Conservation (phyloP, 1,284 basidiomycete genomes). For the Coriolopsis trogii region DNA sequence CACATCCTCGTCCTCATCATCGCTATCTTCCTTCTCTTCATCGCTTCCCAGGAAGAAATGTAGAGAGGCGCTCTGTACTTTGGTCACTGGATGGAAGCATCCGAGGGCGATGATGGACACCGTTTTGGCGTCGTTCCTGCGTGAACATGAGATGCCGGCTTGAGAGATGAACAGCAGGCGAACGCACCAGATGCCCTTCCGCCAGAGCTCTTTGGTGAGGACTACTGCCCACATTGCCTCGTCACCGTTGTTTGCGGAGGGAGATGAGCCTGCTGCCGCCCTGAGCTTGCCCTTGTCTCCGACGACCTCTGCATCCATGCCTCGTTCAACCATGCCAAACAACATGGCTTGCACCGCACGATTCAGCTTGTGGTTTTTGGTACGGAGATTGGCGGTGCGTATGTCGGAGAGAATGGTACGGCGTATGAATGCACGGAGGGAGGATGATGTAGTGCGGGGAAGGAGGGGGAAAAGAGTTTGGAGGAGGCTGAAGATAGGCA, state of each 20-base stretch:
- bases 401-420: slow-evolving; percentile 97
- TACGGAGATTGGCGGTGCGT: slow-evolving; percentile 85
- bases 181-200: slow-evolving; percentile 87
- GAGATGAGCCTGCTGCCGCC: slow-evolving; percentile 42
- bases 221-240: slow-evolving; percentile 99
- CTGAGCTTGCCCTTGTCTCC: slow-evolving; percentile 82
- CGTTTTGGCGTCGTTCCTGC: slow-evolving; percentile 89
- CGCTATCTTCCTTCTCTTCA: slow-evolving; percentile 70
- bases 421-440: slow-evolving; percentile 86
- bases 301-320: slow-evolving; percentile 79
- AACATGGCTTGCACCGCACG: slow-evolving; percentile 95
- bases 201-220: slow-evolving; percentile 94
- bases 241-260: slow-evolving; percentile 62
- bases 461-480: slow-evolving; percentile 93
- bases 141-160: background rate
- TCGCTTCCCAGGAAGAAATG: slow-evolving; percentile 94
- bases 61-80: slow-evolving; percentile 95
- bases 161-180: background rate
- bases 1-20: slow-evolving; percentile 74
- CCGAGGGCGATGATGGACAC: slow-evolving; percentile 93
- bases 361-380: slow-evolving; percentile 96
- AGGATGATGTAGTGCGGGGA: slow-evolving; percentile 85
- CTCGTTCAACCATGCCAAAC: slow-evolving; percentile 94
- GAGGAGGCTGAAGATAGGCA: slow-evolving; percentile 63
- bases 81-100: slow-evolving; percentile 92